Evolutionary conservation across 208 protist species (phyloP), one percentile per base, ranked within the genome.

Genomic region (Naegleria gruberi): DNA sequence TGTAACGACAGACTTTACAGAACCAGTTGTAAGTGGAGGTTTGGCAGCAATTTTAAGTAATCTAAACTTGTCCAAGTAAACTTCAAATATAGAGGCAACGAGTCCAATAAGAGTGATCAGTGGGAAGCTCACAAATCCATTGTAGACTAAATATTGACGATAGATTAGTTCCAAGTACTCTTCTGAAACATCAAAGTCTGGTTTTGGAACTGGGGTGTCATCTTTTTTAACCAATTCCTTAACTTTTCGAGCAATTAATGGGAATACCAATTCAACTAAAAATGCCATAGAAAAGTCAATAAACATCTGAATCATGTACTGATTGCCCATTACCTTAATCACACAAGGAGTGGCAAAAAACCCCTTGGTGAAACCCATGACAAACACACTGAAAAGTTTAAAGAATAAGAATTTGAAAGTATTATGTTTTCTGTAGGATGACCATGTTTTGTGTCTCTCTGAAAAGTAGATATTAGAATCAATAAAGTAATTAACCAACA

Each of bases 361-460:
- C 0, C 73, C 57, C 26, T 82, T 77, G 30, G 42, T 45, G 15
- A 89, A 45, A 0, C 34, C 57, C 41, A 55, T 45, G 10, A 89
- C 86, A 23, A 44, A 89, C 15, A 89, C 86, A 23, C 17, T 45
- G 41, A 55, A 42, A 8, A 89, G n/a, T 45, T 55, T 89, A 12
- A 89, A 89, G 19, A 55, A 89, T 45, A 89, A 30, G 30, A 44
- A 57, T 45, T 89, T 89, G 37, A 82, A 41, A 12, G 42, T 55
- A 45, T 89, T 44, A 43, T 55, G 37, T n/a, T 44, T 89, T 44
- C 86, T 41, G 40, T 82, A 55, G 10, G 23, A 12, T 26, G 42
- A 57, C 42, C 44, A 89, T 26, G 86, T 89, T 82, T 82, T 45
- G 44, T 89, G 86, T 34, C 44, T 77, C 73, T 89, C 51, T 65